Conservation (phyloP, 805 yeast species). For the Yarrowia sp. region DNA sequence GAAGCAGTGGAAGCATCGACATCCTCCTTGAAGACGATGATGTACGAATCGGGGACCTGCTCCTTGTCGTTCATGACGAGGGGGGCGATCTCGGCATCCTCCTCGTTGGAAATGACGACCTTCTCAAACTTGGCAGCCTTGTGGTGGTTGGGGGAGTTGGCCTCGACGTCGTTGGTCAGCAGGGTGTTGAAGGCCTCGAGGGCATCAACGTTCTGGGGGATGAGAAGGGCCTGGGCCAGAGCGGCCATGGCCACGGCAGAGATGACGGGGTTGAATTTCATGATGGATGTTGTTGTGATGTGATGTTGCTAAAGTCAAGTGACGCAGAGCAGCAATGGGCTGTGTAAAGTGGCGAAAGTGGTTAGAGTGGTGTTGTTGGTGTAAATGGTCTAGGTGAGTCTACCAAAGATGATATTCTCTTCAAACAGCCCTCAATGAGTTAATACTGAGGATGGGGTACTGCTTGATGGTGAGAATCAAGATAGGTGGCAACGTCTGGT, state of each 20-base stretch:
- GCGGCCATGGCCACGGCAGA: constrained; percentile 35
- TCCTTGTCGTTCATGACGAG: constrained; percentile 44
- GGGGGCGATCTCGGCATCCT: constrained; percentile 41
- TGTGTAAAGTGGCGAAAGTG: constrained; percentile 14
- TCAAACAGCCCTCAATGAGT: constrained; percentile 17
- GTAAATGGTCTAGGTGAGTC: constrained; percentile 8
- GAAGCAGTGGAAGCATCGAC: constrained; percentile 51
- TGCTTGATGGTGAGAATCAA: constrained; percentile 15
- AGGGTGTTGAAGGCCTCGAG: constrained; percentile 39
- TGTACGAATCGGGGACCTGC: constrained; percentile 48
- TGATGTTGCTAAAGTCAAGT: constrained; percentile 6
- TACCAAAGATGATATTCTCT: constrained; percentile 17
- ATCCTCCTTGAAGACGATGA: constrained; percentile 74
- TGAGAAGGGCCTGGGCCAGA: constrained; percentile 53
- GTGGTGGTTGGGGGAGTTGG: constrained; percentile 30
- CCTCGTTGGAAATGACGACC: constrained; percentile 29
- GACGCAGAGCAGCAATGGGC: constrained; percentile 5
- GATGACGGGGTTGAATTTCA: constrained; percentile 31
- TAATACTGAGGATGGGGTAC: neutral
- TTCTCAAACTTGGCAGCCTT: constrained; percentile 25
- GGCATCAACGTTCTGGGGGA: constrained; percentile 51
- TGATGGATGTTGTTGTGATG: constrained; percentile 21
- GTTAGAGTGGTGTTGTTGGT: neutral
- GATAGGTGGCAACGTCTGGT: constrained; percentile 15
- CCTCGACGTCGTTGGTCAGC: constrained; percentile 24